Conservation (phyloP, 768 basidiomycete genomes). For the Termitomyces sp. region DNA sequence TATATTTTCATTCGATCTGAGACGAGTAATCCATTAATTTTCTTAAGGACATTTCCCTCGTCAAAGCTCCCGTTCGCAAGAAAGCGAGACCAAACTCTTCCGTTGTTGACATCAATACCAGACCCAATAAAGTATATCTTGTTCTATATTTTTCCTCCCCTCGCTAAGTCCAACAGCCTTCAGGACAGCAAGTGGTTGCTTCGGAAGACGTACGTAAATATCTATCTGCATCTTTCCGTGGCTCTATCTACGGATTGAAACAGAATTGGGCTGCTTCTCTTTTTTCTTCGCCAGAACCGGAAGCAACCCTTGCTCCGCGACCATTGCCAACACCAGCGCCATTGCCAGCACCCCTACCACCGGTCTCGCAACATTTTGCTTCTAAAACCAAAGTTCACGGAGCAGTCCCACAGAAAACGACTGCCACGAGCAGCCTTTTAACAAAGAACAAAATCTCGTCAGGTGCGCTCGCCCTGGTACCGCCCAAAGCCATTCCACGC, state of each 20-base stretch:
- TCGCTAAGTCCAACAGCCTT: background rate
- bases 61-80: conserved; percentile 6
- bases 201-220: background rate
- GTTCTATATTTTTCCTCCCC: background rate
- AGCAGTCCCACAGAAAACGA: conserved; percentile 8
- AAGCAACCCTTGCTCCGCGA: background rate
- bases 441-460: conserved; percentile 47
- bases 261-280: background rate
- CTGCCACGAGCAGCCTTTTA: conserved; percentile 31
- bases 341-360: background rate
- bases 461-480: conserved; percentile 28
- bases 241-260: background rate
- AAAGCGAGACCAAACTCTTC: background rate
- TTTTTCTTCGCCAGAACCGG: conserved; percentile 3
- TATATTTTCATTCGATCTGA: background rate
- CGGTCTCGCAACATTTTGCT: conserved; percentile 10
- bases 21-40: background rate
- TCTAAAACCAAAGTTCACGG: conserved; percentile 10
- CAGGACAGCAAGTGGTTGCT: background rate
- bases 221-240: background rate
- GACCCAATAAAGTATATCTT: background rate
- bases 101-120: background rate
- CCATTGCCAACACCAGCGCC: background rate
- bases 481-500: conserved; percentile 27
- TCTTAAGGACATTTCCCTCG: conserved; percentile 4